phyloP scores from a whole-genome alignment of 179 eudicot species.

The Carnegiea gigantea region DNA sequence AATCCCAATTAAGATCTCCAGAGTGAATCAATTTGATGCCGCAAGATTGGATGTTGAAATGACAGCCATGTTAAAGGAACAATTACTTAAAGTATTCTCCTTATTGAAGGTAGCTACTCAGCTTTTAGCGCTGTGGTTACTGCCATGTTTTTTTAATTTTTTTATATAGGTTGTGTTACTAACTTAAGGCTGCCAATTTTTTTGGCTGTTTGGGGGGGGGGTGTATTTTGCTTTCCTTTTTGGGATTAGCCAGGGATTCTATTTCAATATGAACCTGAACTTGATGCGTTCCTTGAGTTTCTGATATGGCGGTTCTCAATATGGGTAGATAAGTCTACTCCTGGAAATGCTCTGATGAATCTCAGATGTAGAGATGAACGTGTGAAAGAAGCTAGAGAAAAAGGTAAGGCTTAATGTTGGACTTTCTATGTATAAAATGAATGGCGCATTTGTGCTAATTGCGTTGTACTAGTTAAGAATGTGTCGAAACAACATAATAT shows the following conservation, averaged over 20 bases:
- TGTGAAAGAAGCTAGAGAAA: conserved; percentile 60
- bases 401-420: conserved; percentile 39
- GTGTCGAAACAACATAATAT: too few species aligned
- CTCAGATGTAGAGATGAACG: conserved; percentile 95
- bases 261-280: conserved; percentile 96
- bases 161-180: conserved; percentile 10
- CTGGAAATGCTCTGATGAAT: conserved; percentile 92
- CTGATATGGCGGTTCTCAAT: conserved; percentile 96
- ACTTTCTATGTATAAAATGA: background rate
- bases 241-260: conserved; percentile 97
- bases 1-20: conserved; percentile 71
- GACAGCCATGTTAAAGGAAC: conserved; percentile 97
- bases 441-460: background rate
- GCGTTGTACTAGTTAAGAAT: too few species aligned
- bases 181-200: conserved; percentile 19
- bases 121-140: conserved; percentile 1
- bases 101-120: conserved; percentile 69
- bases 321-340: conserved; percentile 99
- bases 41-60: conserved; percentile 89
- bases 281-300: conserved; percentile 97
- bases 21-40: conserved; percentile 97
- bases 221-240: conserved; percentile 28
- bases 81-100: conserved; percentile 84
- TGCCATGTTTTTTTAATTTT: background rate
- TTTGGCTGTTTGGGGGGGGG: conserved; percentile 3